Base-by-base conservation (phyloP, 805 yeast genomes). In the Henningerozyma blattae region DNA sequence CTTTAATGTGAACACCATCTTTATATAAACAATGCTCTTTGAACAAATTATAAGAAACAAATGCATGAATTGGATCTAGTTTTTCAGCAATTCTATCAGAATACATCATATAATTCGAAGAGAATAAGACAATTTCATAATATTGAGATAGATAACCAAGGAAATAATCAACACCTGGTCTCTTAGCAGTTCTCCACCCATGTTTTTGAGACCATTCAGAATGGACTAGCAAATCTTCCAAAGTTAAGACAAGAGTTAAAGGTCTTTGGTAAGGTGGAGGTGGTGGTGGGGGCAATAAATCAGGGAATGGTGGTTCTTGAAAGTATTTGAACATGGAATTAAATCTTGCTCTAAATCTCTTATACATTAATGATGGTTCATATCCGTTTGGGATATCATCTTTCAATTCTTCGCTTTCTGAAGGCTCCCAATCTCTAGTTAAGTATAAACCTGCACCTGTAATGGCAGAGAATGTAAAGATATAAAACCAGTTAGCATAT, bases 181-280 rank as follows among this genome's bases (percentile, higher is more conserved):
- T 84, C 68, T 91, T 91, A 20, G 95, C 97, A 13, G 96, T 89
- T 64, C 91, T 78, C 99, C 99, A 91, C 35, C 98, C 98, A 54
- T 75, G 69, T 58, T 83, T 75, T 45, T 84, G 74, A 37, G 83
- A 72, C 98, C 98, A 91, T 42, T 80, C 83, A 27, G 94, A 77
- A 57, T 91, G 95, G 37, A 89, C 74, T 52, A 91, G 69, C 39
- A 91, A 64, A 51, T 91, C 98, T 48, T 91, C 98, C 50, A 91
- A 69, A 20, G 83, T 77, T 47, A 91, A 58, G 6, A 91, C 96
- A 44, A 91, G 66, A 3, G 99, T 91, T 54, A 82, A 61, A 22
- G 97, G 95, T 52, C 94, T 79, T 55, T 86, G 80, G 60, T 86
- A 86, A 35, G 89, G 93, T 48, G 83, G 89, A 22, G 93, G 83